Evolutionary conservation across 164 flowering plant genomes (phyloP), one percentile per base, ranked within the genome.

Genomic region (Macadamia tetraphylla): DNA sequence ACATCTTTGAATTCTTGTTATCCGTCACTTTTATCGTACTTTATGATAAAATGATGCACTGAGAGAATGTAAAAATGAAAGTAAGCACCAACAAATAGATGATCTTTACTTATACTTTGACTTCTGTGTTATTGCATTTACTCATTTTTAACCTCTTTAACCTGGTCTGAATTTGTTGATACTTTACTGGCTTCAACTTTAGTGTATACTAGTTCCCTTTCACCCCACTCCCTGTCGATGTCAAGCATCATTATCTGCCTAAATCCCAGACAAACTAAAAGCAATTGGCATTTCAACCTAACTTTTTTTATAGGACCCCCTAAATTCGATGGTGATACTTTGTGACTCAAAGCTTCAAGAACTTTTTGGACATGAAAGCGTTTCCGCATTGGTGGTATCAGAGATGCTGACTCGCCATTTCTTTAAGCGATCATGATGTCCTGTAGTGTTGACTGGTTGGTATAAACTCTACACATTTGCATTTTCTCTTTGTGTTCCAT

Each of bases 301-400:
- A 13, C 52, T 42, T n/a, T 14, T 17, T 63, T 65, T 40, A 57
- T 67, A 72, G 98, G 97, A 94, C 70, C 92, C 91, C 48, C 6
- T 69, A 43, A 87, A 87, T 74, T 60, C 88, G 14, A 83, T 79
- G 81, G 81, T 79, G 72, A 80, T 88, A 66, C 32, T 66, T 14
- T 94, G 97, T 74, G 98, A 94, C 67, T 76, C 73, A 62, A 91
- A 88, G 80, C 89, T 94, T 71, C 87, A 76, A 66, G 96, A 87
- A 69, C 93, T 94, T 67, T 82, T 94, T 66, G 88, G 89, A 66
- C 87, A 93, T 70, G 88, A 85, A 73, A 88, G 85, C 81, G 74
- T 94, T 67, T 79, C 94, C 18, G 83, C 87, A 6, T 29, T 87
- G 74, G 91, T 85, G 66, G 79, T 94, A 68, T 70, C 81, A 6